Evolutionary conservation across 2,329 filamentous ascomycete species (phyloP).

Genomic region (Cladosporium velox): DNA sequence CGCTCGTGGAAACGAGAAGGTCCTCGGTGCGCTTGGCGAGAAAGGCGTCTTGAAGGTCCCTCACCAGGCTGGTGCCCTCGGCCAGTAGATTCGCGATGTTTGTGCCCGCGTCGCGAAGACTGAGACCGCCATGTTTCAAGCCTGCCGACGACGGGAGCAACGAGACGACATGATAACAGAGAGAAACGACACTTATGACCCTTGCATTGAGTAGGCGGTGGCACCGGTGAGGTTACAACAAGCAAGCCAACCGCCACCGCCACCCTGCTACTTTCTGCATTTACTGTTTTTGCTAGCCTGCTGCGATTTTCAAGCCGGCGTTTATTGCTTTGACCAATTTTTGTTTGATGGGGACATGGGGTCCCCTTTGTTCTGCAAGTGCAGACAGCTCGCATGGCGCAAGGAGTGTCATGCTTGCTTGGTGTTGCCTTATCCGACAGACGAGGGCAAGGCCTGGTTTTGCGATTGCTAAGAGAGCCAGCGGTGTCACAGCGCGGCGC

Average conservation of each 20-base stretch:
- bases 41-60: slow-evolving; percentile 29
- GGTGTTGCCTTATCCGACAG: slow-evolving; percentile 1
- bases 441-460: background rate
- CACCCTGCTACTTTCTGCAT: slow-evolving; percentile 5
- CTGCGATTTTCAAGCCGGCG: slow-evolving; percentile 15
- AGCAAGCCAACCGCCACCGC: background rate
- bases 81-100: slow-evolving; percentile 30
- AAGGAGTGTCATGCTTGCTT: slow-evolving; percentile 4
- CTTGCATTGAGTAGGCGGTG: slow-evolving; percentile 8
- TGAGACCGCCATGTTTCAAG: slow-evolving; percentile 14
- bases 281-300: slow-evolving; percentile 13
- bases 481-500: background rate
- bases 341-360: background rate
- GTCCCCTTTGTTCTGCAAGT: background rate
- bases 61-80: slow-evolving; percentile 38
- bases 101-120: background rate
- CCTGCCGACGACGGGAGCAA: background rate
- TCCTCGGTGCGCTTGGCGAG: slow-evolving; percentile 28
- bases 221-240: background rate
- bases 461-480: too few species aligned
- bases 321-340: background rate
- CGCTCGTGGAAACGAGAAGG: slow-evolving; percentile 41
- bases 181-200: slow-evolving; percentile 16
- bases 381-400: slow-evolving; percentile 6
- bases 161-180: background rate